Conservation (phyloP, 2,329 filamentous ascomycete genomes). For the Calonectria multiphialidica region DNA sequence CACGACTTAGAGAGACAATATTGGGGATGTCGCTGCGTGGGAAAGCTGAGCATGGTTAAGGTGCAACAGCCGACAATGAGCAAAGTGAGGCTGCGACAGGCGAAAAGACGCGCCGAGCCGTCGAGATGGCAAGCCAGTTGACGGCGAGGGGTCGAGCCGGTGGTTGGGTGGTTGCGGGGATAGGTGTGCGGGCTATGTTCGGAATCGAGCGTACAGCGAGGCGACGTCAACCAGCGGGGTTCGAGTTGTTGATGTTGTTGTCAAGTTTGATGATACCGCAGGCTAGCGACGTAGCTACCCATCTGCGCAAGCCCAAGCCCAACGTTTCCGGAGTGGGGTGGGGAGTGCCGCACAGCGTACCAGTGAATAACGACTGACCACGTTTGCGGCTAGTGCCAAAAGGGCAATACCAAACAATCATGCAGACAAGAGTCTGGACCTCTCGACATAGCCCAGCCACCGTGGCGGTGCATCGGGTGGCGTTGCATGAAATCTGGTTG, state of each 20-base stretch:
- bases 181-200: neutral
- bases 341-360: conserved; percentile 17
- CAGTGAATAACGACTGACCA: conserved; percentile 26
- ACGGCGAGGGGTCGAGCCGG: conserved; percentile 1
- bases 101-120: conserved; percentile 44
- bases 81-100: conserved; percentile 38
- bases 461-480: conserved; percentile 37
- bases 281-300: conserved; percentile 32
- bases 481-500: neutral
- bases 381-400: conserved; percentile 19
- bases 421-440: conserved; percentile 16
- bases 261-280: conserved; percentile 38
- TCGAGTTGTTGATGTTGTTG: conserved; percentile 34
- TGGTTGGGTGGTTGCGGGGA: neutral
- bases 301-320: conserved; percentile 34
- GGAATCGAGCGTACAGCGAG: neutral
- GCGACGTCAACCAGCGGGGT: conserved; percentile 14
- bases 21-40: conserved; percentile 44
- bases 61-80: conserved; percentile 38
- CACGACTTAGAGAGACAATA: conserved; percentile 48
- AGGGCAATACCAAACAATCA: conserved; percentile 2
- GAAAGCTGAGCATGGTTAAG: conserved; percentile 49
- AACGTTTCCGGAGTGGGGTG: conserved; percentile 24
- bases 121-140: conserved; percentile 30
- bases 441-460: neutral